Conservation (phyloP, 2,329 filamentous ascomycete species). For the Aureobasidium sp. region DNA sequence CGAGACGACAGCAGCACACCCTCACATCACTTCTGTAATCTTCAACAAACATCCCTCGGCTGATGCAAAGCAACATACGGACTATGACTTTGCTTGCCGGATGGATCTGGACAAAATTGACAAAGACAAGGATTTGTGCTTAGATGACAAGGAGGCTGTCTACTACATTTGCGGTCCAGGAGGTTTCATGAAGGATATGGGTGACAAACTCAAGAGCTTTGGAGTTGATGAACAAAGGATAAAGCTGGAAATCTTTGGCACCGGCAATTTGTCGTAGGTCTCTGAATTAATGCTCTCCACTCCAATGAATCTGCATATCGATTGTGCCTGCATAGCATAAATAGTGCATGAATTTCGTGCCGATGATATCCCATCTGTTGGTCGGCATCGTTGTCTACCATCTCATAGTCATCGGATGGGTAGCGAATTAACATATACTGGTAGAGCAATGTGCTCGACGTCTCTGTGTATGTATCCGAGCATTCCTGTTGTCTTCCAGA, state of each 20-base stretch:
- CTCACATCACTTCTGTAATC: slow-evolving; percentile 40
- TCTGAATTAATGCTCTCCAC: neutral
- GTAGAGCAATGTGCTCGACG: too few species aligned
- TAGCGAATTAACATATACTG: too few species aligned
- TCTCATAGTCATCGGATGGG: too few species aligned
- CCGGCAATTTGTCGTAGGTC: neutral
- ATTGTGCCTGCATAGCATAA: too few species aligned
- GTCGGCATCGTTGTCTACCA: too few species aligned
- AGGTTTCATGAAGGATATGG: slow-evolving; percentile 57
- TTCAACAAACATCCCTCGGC: slow-evolving; percentile 48
- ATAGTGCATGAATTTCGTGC: too few species aligned
- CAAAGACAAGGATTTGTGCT: slow-evolving; percentile 44
- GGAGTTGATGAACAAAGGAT: slow-evolving; percentile 53
- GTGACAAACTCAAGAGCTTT: slow-evolving; percentile 41
- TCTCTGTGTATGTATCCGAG: too few species aligned
- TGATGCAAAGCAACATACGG: slow-evolving; percentile 40
- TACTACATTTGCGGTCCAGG: slow-evolving; percentile 68
- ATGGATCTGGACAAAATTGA: slow-evolving; percentile 51
- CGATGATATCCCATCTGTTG: neutral
- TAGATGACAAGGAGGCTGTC: slow-evolving; percentile 45
- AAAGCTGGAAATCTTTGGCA: slow-evolving; percentile 45
- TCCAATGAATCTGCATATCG: neutral
- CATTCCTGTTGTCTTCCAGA: too few species aligned
- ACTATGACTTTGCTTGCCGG: slow-evolving; percentile 52
- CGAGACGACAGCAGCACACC: neutral